Percentiles rank a stretch among this genome's conserved stretches.
phyloP scores from a whole-genome alignment of 306 rosid genomes.

The Cucurbita argyrosperma region DNA sequence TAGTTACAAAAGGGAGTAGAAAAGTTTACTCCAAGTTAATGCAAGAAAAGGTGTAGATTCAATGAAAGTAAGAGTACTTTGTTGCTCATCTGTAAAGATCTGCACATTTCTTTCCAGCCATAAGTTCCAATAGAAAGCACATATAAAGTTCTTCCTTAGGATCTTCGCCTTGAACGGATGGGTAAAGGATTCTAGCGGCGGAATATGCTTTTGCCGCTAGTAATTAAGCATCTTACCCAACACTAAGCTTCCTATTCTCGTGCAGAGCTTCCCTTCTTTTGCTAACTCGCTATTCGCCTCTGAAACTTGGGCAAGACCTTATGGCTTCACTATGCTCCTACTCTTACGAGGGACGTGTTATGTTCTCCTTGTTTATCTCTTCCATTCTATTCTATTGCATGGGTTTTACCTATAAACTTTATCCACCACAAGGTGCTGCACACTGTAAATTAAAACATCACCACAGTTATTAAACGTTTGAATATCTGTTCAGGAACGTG shows the following conservation, averaged over 20 bases:
- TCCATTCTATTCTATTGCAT: not conserved
- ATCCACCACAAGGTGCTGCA: not conserved
- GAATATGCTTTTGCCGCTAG: too few species aligned
- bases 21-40: not conserved
- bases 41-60: not conserved
- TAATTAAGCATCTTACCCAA: too few species aligned
- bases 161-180: not conserved
- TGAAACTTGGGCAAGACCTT: too few species aligned
- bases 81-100: not conserved
- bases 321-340: too few species aligned
- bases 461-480: not conserved
- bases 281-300: too few species aligned
- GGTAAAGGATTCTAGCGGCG: not conserved
- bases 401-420: not conserved
- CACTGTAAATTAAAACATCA: not conserved
- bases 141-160: not conserved
- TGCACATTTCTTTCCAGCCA: not conserved
- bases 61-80: not conserved
- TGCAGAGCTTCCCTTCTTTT: too few species aligned
- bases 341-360: not conserved
- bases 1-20: not conserved
- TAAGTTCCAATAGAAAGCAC: not conserved
- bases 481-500: slow-evolving; percentile 11
- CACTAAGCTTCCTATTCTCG: too few species aligned
- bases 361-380: not conserved